phyloP scores from a whole-genome alignment of 139 green algal genomes.

The Micractinium sp. region DNA sequence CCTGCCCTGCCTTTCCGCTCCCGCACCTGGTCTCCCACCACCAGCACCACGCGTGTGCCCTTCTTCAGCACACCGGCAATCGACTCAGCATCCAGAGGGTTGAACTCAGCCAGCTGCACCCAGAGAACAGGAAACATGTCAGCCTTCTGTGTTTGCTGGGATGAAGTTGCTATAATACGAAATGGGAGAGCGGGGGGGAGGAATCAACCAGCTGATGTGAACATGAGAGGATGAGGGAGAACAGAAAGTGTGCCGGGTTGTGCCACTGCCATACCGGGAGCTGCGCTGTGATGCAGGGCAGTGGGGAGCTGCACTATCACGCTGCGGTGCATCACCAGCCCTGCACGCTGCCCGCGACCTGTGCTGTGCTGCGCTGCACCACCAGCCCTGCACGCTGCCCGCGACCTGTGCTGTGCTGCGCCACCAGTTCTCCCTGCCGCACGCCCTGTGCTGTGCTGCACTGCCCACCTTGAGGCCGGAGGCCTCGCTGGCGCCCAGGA shows the following conservation, averaged over 20 bases:
- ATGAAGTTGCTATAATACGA: no score
- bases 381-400: not conserved
- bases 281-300: no score
- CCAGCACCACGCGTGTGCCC: conserved; percentile 23
- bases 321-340: not conserved
- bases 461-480: conserved; percentile 11
- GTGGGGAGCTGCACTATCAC: no score
- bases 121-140: not conserved
- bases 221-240: not conserved
- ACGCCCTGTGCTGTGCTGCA: no score
- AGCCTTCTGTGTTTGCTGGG: no score
- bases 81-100: conserved; percentile 14
- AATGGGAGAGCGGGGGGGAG: not conserved
- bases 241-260: not conserved
- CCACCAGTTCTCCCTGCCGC: no score
- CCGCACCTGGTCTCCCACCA: conserved; percentile 27
- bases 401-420: not conserved
- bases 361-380: not conserved
- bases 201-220: not conserved
- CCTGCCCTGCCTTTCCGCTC: not conserved
- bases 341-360: not conserved
- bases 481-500: conserved; percentile 22
- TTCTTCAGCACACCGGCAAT: not conserved
- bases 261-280: no score
- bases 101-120: conserved; percentile 26